Base-by-base conservation (phyloP, 2,329 filamentous ascomycete genomes). In the Pleoardoris graminearum region DNA sequence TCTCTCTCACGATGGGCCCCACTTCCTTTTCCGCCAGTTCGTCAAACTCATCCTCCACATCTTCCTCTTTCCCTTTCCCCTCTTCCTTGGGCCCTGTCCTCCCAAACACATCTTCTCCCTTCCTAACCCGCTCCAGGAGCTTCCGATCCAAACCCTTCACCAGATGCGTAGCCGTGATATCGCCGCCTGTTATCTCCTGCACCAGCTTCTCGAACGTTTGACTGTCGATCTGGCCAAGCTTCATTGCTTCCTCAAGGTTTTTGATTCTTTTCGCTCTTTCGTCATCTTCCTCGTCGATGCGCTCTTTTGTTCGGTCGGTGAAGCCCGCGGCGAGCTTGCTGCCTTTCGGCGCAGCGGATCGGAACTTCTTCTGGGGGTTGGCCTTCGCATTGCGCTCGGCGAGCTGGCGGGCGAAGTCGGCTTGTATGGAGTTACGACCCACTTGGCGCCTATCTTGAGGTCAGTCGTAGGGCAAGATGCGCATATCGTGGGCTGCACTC, bases 121-220 rank as follows among this genome's bases (percentile, higher is more conserved):
- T 82, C 54, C 82, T 82, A 54, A 89, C 81, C 60, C 86, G 80
- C 70, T 89, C 84, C 23, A 92, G 77, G 11, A 97, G 77, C 71
- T 89, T 88, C 70, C 91, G 89, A 74, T 99, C 94, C 44, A 99
- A 75, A 0, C 94, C 94, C 69, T 97, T 97, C 42, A 97, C 87
- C 59, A 97, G 75, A 79, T 96, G 91, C 12, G 91, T 96, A 62
- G 85, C 90, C 12, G 79, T 79, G 19, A 92, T 75, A 70, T 96
- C 89, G 7, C 92, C 93, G 3, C 91, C 92, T 0, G 90, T 79
- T 50, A 97, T 90, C 62, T 95, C 83, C 57, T 83, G 83, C 29
- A 88, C 80, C 35, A 93, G 73, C 63, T 82, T 85, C 63, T 93
- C 86, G 70, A 95, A 96, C 0, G 86, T 91, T 43, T 82, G 82